Percentiles rank a stretch among this genome's conserved stretches.
Conservation (phyloP, 2,329 filamentous ascomycete species). For the Onygenales sp. region DNA sequence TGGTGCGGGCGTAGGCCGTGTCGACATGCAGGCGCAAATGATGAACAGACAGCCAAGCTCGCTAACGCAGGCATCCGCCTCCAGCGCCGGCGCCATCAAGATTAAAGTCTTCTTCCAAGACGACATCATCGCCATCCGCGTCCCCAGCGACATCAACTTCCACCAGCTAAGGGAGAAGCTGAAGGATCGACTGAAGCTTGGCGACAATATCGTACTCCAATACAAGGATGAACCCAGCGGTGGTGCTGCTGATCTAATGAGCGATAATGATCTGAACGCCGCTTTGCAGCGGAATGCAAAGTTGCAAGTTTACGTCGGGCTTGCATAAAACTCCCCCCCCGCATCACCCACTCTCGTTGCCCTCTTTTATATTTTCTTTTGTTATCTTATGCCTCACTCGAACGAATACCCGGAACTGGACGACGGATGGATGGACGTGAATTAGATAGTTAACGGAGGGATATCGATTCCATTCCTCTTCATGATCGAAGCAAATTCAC, state of each 20-base stretch:
- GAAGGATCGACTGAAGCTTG: constrained; percentile 69
- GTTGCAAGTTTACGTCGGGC: constrained; percentile 60
- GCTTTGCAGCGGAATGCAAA: constrained; percentile 81
- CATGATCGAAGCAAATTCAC: too few relatives aligned
- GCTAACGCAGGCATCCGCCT: constrained; percentile 36
- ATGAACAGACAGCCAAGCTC: constrained; percentile 46
- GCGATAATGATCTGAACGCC: constrained; percentile 69
- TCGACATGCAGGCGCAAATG: constrained; percentile 24
- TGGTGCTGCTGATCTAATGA: constrained; percentile 64
- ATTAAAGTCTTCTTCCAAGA: constrained; percentile 92
- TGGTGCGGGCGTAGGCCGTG: constrained; percentile 5
- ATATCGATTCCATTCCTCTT: too few relatives aligned
- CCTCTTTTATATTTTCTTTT: not conserved
- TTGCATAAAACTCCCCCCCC: constrained; percentile 17
- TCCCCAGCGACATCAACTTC: constrained; percentile 71
- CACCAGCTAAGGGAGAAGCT: constrained; percentile 75
- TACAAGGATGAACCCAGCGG: constrained; percentile 79
- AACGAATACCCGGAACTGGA: not conserved
- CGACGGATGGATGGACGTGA: too few relatives aligned
- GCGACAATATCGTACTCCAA: constrained; percentile 65
- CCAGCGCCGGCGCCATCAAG: constrained; percentile 56
- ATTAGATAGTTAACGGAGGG: too few relatives aligned
- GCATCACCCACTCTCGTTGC: not conserved
- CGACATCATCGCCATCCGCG: constrained; percentile 83
- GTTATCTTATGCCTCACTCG: not conserved